Conservation (phyloP, 1,284 basidiomycete species). For the Trichosporon sp. region DNA sequence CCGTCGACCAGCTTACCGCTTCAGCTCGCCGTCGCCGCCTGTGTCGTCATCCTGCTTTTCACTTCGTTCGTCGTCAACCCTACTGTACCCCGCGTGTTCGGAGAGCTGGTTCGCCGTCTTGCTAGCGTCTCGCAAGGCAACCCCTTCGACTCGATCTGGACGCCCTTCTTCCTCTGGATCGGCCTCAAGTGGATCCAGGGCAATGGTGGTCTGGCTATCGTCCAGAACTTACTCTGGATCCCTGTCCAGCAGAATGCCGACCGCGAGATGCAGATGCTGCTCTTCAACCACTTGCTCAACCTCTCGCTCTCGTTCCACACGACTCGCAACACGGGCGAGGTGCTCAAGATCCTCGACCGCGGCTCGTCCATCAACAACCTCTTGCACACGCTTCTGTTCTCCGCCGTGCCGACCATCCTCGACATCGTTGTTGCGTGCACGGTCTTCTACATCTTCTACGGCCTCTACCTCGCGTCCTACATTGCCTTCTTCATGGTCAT, state of each 20-base stretch:
- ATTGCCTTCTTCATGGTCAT: constrained; percentile 75
- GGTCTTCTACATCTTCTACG: constrained; percentile 76
- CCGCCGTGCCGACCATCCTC: constrained; percentile 85
- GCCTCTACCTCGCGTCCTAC: constrained; percentile 69
- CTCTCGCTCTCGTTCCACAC: constrained; percentile 91
- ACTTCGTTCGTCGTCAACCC: constrained; percentile 26
- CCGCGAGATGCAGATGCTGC: constrained; percentile 82
- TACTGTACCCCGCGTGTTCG: constrained; percentile 30
- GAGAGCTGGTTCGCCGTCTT: constrained; percentile 31
- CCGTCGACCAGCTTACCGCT: constrained; percentile 37
- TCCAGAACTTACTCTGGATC: constrained; percentile 93
- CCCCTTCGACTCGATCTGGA: constrained; percentile 20
- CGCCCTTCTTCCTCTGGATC: constrained; percentile 32
- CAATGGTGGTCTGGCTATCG: constrained; percentile 64
- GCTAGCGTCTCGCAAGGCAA: constrained; percentile 16
- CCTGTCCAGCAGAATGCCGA: constrained; percentile 92
- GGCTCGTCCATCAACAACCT: constrained; percentile 97
- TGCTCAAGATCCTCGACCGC: constrained; percentile 93
- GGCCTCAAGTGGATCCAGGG: constrained; percentile 26
- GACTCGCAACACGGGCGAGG: constrained; percentile 91
- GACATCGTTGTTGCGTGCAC: constrained; percentile 95
- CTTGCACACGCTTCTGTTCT: constrained; percentile 83
- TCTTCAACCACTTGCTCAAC: constrained; percentile 85
- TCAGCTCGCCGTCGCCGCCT: constrained; percentile 31
- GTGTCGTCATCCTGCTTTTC: constrained; percentile 24